Base-by-base conservation (phyloP, 2,329 filamentous ascomycete species). In the Fusarium drepaniforme region DNA sequence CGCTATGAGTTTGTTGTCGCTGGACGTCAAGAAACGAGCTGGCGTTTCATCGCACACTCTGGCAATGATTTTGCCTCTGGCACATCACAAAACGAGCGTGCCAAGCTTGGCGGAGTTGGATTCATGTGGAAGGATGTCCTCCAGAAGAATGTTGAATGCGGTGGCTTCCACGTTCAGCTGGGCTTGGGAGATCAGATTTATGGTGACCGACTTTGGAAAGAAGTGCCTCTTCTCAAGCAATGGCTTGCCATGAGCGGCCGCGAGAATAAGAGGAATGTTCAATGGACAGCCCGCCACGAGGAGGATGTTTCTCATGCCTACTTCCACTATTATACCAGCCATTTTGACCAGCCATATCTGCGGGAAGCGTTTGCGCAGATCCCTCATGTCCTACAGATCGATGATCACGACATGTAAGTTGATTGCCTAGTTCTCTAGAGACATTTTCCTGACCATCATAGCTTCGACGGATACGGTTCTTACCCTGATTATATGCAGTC, bases 41-140 rank as follows among this genome's bases (percentile, higher is more conserved):
- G 97, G 97, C 93, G 96, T 28, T 98, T 98, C 82, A 93, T 98
- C 77, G 94, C 96, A 13, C 97, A 98, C 79, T 98, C 96, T 16
- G 96, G 96, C 5, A 98, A 98, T 80, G 97, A 99, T 81, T 99
- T 98, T 82, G 93, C 95, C 0, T 88, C 97, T 33, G 93, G 93
- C 74, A 97, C 97, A 2, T 95, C 92, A 72, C 93, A 95, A 65
- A 95, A 93, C 71, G 97, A 99, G 78, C 90, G 96, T 51, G 91
- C 92, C 37, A 94, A 93, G 78, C 89, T 98, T 2, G 97, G 97
- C 35, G 97, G 97, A 2, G 90, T 97, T 1, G 94, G 96, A 1
- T 94, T 97, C 81, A 97, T 99, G 96, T 99, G 97, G 97, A 98
- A 98, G 80, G 97, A 99, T 79, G 96, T 99, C 33, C 88, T 99